phyloP scores from a whole-genome alignment of 1,284 basidiomycete species.

The Anthracocystis panici-leucophaei region DNA sequence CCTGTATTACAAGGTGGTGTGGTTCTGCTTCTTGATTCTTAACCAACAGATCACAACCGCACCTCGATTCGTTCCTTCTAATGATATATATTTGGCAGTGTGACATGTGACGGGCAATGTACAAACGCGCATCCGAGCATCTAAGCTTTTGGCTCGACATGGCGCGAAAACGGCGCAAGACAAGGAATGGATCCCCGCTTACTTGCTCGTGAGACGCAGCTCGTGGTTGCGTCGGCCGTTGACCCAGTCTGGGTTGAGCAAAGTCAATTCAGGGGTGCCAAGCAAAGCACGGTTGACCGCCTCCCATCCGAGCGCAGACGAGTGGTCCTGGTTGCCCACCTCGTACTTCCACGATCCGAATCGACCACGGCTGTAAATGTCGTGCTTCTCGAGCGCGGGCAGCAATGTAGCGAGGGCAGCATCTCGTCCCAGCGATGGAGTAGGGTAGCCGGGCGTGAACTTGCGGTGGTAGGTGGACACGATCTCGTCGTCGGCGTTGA shows the following conservation, averaged over 20 bases:
- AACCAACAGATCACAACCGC: too few species aligned
- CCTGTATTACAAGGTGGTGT: too few species aligned
- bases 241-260: slow-evolving; percentile 72
- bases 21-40: too few species aligned
- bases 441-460: slow-evolving; percentile 72
- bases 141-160: too few species aligned
- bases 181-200: not conserved
- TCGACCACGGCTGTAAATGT: slow-evolving; percentile 72
- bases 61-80: too few species aligned
- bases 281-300: slow-evolving; percentile 72
- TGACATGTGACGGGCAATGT: slow-evolving; percentile 18
- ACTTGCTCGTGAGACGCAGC: slow-evolving; percentile 63
- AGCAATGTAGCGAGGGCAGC: slow-evolving; percentile 71
- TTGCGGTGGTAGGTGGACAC: slow-evolving; percentile 73
- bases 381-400: slow-evolving; percentile 71
- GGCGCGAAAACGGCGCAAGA: too few species aligned
- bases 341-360: slow-evolving; percentile 75
- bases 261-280: slow-evolving; percentile 72
- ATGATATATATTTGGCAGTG: slow-evolving; percentile 15
- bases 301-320: slow-evolving; percentile 74
- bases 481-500: slow-evolving; percentile 72
- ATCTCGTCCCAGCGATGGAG: slow-evolving; percentile 72
- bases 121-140: slow-evolving; percentile 14
- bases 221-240: slow-evolving; percentile 72
- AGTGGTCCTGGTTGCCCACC: slow-evolving; percentile 74